Base-by-base conservation (phyloP, 1,139 yeast species). In the Hyphopichia fennica region DNA sequence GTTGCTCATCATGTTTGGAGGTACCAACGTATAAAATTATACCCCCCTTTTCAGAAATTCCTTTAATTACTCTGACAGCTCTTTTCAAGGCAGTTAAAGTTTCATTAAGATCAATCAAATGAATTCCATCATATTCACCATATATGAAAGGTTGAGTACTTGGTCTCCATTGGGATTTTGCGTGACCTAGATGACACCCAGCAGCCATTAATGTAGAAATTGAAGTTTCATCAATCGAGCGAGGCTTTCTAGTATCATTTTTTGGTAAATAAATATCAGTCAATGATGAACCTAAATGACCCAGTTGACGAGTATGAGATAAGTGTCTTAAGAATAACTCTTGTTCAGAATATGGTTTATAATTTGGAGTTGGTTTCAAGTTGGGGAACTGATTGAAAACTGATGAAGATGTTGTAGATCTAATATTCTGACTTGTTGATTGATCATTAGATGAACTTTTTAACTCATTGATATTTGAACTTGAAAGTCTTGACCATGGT, bases 151-250 rank as follows among this genome's bases (percentile, higher is more conserved):
- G 95, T 63, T 90, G 95, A 36, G 91, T 87, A 29, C 86, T 78
- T n/a, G 93, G 82, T 54, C 96, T 82, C 79, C 87, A 86, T 52
- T 84, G 69, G 4, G 87, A 72, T 31, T 83, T 85, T 4, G 96
- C 79, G 57, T 93, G 97, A 23, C 99, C 99, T 52, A 93, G 71
- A 63, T 93, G 99, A 40, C 93, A 93, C 36, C 97, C 98, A 0
- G 98, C 89, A 4, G 97, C 95, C 64, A 91, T 62, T 41, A 91
- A 74, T 44, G 82, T 81, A 22, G 87, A 70, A 28, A 89, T 69
- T 1, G 93, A 75, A 11, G 87, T 61, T 45, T 85, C 80, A 27
- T 76, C 67, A 19, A 81, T 70, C 27, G 73, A 57, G 28, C 75
- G 70, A 13, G 96, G 96, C 19, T 69, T 62, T 41, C 72, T 71